A percentile compares a stretch with the other conserved stretches of the same genome.
phyloP scores from a whole-genome alignment of 371 early-diverging fungal genomes.

The Mucor indicus region DNA sequence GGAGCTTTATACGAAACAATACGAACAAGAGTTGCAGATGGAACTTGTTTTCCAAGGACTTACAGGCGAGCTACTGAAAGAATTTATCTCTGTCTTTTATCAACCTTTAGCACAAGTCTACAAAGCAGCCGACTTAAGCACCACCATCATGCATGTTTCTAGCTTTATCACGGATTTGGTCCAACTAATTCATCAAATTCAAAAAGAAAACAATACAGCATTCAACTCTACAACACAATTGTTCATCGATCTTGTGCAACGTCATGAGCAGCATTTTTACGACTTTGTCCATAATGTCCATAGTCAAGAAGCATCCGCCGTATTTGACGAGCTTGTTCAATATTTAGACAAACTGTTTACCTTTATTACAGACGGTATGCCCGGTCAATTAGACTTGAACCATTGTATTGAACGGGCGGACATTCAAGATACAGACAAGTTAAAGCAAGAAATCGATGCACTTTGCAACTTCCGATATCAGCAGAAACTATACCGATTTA shows the following conservation, averaged over 20 bases:
- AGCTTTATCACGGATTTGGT: conserved; percentile 60
- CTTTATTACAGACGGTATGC: conserved; percentile 30
- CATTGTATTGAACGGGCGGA: conserved; percentile 13
- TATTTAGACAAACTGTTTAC: conserved; percentile 39
- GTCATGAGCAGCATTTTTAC: conserved; percentile 60
- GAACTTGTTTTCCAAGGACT: conserved; percentile 59
- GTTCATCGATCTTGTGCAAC: conserved; percentile 45
- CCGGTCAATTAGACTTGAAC: conserved; percentile 23
- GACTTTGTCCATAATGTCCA: conserved; percentile 62
- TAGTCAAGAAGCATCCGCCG: conserved; percentile 42
- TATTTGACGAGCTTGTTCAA: conserved; percentile 42
- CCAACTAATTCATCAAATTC: conserved; percentile 35
- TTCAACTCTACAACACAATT: conserved; percentile 26
- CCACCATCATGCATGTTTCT: conserved; percentile 54
- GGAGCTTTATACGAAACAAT: conserved; percentile 46
- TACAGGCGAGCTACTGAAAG: conserved; percentile 61
- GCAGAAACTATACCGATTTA: conserved; percentile 31
- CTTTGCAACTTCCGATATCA: conserved; percentile 37
- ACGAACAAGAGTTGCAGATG: conserved; percentile 59
- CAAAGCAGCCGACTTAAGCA: conserved; percentile 64
- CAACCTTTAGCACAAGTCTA: conserved; percentile 65
- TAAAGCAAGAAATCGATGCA: conserved; percentile 33
- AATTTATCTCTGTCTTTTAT: conserved; percentile 63
- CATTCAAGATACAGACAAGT: conserved; percentile 6
- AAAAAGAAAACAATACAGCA: conserved; percentile 21